Evolutionary conservation across 495 filamentous ascomycete genomes (phyloP), one percentile per base, ranked within the genome.

Genomic region (Venustampulla echinocandica): DNA sequence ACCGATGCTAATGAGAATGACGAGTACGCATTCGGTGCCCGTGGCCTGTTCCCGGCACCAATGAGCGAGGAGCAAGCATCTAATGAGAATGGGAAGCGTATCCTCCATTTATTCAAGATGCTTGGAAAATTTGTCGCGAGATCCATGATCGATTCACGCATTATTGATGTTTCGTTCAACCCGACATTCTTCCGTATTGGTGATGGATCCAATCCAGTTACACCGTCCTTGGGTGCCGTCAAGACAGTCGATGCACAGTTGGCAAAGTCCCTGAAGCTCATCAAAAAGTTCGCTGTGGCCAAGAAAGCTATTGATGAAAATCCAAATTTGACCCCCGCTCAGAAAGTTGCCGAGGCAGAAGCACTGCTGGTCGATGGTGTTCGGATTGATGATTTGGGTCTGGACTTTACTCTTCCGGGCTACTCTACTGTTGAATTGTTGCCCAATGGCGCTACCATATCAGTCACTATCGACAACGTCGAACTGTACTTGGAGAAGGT

Each of bases 141-240:
- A 47, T 95, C 92, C 1, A 97, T 99, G 93, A 79, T 99, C 35
- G 93, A 99, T 63, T 96, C 90, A 0, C 76, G 93, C 20, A 99
- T 99, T 58, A 96, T 97, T 52, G 93, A 99, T 54, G 82, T 99
- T 50, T 94, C 87, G 18, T 93, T 99, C 65, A 99, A 96, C 57
- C 85, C 93, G 4, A 94, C 87, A 2, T 95, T 97, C 69, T 99
- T 99, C 82, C 84, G 92, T 23, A 87, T 95, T 52, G 85, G 86
- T 21, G 82, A 90, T 57, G 81, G 75, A 40, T 72, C 76, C 13
- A 75, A 73, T 13, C 75, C 81, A 1, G 82, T 96, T 1, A 75
- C 81, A 5, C 88, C 92, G 9, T 95, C 90, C 0, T 73, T 97
- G 5, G 92, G 89, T n/a, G 85, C 92, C 1, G 82, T 97, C 23